Base-by-base conservation (phyloP, 345 rosid species). In the Brassica rapa region DNA sequence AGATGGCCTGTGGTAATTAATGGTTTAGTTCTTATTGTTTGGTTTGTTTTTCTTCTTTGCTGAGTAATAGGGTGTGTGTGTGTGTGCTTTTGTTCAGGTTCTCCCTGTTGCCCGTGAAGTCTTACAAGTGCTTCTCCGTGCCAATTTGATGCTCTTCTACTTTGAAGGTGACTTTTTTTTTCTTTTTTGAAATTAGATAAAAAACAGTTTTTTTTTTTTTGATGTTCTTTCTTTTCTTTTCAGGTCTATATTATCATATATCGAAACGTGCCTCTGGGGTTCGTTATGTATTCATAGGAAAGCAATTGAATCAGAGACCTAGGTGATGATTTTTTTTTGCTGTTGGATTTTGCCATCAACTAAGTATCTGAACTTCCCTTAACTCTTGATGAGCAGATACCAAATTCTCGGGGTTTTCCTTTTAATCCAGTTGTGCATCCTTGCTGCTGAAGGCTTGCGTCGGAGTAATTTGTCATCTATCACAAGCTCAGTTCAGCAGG, bases 141-240 rank as follows among this genome's bases (percentile, higher is more conserved):
- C 94, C 63, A 95, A 95, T 81, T 86, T 91, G 68, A 91, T 95
- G 99, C 88, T 95, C 77, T 95, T 95, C 90, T 93, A 95, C 86
- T 95, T 93, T 73, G 97, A 95, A 95, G 99, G 98, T 95, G 65
- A 80, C 1, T 1, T 46, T 35, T 46, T 33, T 14, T 4, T 49
- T 15, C 1, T n/a, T 37, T 37, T 37, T 8, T 1, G 23, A 51
- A 49, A 49, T 49, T 49, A 49, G 16, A 49, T 49, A 1, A 33
- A 1, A 33, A 14, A 14, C 19, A 14, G 7, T 14, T 49, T 43
- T 27, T 72, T 12, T 30, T 16, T 4, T 60, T 57, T 68, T 51
- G 64, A 70, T 74, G 73, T 63, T 51, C 6, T 37, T 43, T 62
- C 59, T 67, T 53, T 70, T 63, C 59, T 68, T 55, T 70, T 70